These are phyloP conservation scores for Wickerhamiella galacta DNA, from an alignment of 805 yeast genomes.

Conservation along the genomic window DNA sequence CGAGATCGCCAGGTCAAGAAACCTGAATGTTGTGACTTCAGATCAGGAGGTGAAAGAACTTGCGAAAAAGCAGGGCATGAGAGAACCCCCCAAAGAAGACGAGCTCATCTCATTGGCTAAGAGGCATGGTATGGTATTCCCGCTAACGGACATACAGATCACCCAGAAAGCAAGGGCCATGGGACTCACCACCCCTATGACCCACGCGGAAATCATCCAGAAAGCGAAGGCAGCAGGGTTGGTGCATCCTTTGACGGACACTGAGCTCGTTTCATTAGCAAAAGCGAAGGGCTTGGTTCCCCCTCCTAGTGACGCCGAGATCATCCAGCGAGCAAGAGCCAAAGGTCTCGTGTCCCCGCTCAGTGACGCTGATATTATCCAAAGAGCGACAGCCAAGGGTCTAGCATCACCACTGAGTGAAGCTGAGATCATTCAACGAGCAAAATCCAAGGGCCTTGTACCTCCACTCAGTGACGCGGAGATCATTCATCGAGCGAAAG, in stretches of 20 bases:
- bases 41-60: slow-evolving; percentile 5
- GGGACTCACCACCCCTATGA: slow-evolving; percentile 8
- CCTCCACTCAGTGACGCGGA: slow-evolving; percentile 6
- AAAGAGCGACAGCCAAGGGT: slow-evolving; percentile 11
- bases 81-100: slow-evolving; percentile 5
- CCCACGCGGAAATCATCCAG: slow-evolving; percentile 4
- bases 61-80: slow-evolving; percentile 16
- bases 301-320: slow-evolving; percentile 6
- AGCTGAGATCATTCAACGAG: slow-evolving; percentile 5
- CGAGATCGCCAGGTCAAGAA: slow-evolving; percentile 24
- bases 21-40: slow-evolving; percentile 4
- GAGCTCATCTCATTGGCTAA: slow-evolving; percentile 3
- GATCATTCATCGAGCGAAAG: slow-evolving; percentile 1
- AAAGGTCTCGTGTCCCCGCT: slow-evolving; percentile 8
- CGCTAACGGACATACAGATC: slow-evolving; percentile 4
- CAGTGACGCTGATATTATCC: slow-evolving; percentile 7
- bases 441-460: slow-evolving; percentile 13
- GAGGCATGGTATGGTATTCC: slow-evolving; percentile 6
- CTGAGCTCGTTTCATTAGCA: slow-evolving; percentile 4
- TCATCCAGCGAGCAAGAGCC: slow-evolving; percentile 11
- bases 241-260: slow-evolving; percentile 3
- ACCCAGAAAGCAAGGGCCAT: slow-evolving; percentile 13
- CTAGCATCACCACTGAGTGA: slow-evolving; percentile 9
- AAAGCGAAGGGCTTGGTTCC: slow-evolving; percentile 4
- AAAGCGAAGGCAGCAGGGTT: slow-evolving; percentile 7